Conservation (phyloP, 805 yeast genomes). For the Starmerella bacillaris region DNA sequence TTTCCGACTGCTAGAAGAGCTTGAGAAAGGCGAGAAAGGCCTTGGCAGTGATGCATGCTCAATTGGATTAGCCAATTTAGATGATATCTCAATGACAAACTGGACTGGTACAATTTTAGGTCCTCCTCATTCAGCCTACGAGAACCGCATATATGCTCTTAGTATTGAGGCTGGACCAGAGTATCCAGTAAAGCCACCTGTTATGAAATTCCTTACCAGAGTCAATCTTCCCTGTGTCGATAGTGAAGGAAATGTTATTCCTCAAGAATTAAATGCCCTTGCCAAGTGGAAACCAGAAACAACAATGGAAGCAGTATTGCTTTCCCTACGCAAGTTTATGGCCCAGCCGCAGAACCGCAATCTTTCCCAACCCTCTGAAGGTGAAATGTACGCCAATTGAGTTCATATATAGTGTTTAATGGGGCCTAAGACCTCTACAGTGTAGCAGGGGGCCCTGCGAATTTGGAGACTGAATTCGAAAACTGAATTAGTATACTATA, state of each 20-base stretch:
- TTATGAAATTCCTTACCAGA: conserved; percentile 60
- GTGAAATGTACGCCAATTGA: conserved; percentile 53
- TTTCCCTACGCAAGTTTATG: conserved; percentile 75
- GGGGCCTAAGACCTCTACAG: too few relatives aligned
- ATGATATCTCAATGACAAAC: conserved; percentile 78
- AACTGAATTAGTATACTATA: too few relatives aligned
- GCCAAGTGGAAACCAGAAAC: conserved; percentile 75
- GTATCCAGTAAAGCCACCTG: conserved; percentile 84
- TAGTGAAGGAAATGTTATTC: conserved; percentile 35
- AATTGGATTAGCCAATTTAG: conserved; percentile 76
- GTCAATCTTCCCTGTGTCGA: conserved; percentile 88
- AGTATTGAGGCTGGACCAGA: conserved; percentile 62
- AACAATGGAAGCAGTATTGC: conserved; percentile 80
- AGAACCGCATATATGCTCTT: conserved; percentile 78
- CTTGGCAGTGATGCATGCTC: conserved; percentile 93
- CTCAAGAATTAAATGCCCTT: conserved; percentile 44
- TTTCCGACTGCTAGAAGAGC: conserved; percentile 83
- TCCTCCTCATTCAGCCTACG: conserved; percentile 83
- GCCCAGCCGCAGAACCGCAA: conserved; percentile 66
- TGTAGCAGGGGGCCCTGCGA: too few relatives aligned
- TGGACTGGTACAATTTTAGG: conserved; percentile 99
- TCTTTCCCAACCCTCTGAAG: conserved; percentile 82
- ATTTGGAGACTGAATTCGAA: too few relatives aligned
- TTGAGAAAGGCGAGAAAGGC: conserved; percentile 97
- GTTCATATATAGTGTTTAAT: too few relatives aligned